Percentiles rank a stretch among this genome's conserved stretches.
Evolutionary conservation across 2,329 filamentous ascomycete species (phyloP).

Genomic region (Cercospora nicotianae): DNA sequence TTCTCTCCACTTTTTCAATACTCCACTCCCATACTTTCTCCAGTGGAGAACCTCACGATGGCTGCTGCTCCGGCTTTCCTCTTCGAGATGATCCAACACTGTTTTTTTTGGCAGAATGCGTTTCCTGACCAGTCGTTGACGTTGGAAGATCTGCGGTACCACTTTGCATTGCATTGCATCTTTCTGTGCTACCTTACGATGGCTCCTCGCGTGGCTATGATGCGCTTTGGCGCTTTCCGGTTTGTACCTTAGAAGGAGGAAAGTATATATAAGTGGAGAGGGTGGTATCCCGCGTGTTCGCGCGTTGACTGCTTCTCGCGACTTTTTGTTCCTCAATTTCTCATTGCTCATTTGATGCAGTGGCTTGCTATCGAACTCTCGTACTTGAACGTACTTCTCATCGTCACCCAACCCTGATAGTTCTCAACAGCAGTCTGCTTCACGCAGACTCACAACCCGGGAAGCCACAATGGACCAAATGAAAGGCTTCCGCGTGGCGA

Average conservation of each 20-base stretch:
- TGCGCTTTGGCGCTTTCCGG: neutral
- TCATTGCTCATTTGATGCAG: no score
- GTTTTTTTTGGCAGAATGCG: neutral
- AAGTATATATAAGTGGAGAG: neutral
- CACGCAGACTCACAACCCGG: neutral
- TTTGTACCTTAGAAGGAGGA: neutral
- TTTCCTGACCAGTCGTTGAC: neutral
- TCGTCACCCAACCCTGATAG: neutral
- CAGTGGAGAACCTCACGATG: neutral
- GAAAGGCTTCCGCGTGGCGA: conserved; percentile 30
- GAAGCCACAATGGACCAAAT: conserved; percentile 28
- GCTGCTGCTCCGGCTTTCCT: neutral
- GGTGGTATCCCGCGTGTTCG: neutral
- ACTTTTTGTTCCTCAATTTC: neutral
- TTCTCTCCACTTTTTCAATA: neutral
- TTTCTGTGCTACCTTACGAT: neutral
- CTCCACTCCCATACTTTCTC: neutral
- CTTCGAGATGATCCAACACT: neutral
- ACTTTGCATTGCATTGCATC: neutral
- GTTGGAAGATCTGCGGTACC: conserved; percentile 1
- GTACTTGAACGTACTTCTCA: neutral
- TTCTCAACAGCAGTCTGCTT: neutral
- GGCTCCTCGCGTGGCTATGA: neutral
- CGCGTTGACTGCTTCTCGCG: neutral
- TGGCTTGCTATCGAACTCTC: no score